These are phyloP conservation scores for Bauhinia variegata DNA, from an alignment of 306 rosid species.

Conservation along the genomic window DNA sequence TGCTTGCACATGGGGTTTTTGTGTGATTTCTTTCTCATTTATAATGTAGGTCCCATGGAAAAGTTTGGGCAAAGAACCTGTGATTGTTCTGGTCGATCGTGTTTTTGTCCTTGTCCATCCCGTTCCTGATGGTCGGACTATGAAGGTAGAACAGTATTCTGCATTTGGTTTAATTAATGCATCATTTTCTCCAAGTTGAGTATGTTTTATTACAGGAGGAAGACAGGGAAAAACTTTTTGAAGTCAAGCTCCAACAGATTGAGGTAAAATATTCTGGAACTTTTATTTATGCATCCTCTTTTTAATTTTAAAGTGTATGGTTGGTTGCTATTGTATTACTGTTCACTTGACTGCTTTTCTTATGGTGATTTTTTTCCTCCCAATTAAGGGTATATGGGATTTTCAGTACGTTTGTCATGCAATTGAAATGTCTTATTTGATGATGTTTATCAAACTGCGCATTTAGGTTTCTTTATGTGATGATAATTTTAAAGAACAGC, in stretches of 20 bases:
- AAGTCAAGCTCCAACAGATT: slow-evolving; percentile 91
- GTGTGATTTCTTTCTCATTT: slow-evolving; percentile 21
- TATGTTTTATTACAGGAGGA: slow-evolving; percentile 66
- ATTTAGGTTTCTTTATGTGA: too few relatives aligned
- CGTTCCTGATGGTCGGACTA: slow-evolving; percentile 65
- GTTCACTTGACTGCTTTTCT: slow-evolving; percentile 5
- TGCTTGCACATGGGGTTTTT: slow-evolving; percentile 29
- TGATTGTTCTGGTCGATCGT: slow-evolving; percentile 87
- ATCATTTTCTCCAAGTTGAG: slow-evolving; percentile 33
- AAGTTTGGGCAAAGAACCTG: slow-evolving; percentile 99
- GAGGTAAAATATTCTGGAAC: slow-evolving; percentile 60
- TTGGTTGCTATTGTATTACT: slow-evolving; percentile 31
- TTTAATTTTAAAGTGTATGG: slow-evolving; percentile 1
- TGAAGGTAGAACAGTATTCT: slow-evolving; percentile 53
- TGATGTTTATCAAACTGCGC: neutral
- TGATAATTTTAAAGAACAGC: neutral
- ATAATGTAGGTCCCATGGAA: slow-evolving; percentile 92
- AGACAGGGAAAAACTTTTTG: slow-evolving; percentile 83
- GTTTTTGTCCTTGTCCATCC: slow-evolving; percentile 95
- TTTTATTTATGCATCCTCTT: neutral
- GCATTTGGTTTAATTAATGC: slow-evolving; percentile 23
- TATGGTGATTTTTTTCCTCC: neutral
- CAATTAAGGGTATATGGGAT: neutral
- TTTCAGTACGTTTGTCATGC: too few relatives aligned
- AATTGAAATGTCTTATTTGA: neutral